Evolutionary conservation across 2,329 filamentous ascomycete species (phyloP), one percentile per base, ranked within the genome.

Genomic region (Geoglossum cookeanum): DNA sequence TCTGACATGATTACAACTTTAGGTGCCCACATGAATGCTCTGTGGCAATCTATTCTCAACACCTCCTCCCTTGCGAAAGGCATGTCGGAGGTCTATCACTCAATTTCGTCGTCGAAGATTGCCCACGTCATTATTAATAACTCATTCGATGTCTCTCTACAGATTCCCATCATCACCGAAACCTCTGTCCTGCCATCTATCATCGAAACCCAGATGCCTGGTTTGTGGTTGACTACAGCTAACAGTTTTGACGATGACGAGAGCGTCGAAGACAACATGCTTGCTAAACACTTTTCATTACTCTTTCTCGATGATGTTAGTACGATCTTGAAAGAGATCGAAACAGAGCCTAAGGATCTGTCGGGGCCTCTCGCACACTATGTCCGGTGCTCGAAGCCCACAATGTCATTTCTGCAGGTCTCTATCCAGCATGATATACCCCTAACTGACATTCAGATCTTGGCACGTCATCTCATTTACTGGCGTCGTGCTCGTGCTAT

Each of bases 401-500:
- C 78, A 9, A 71, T 80, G 61, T 84, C 81, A 51, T 82, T 85
- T 66, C 72, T 80, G 57, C 86, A 90, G 67, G 79, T 88, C 57
- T 80, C 83, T 15, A 78, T 83, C 62, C 79, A 77, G 62, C 80
- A 85, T 55, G 78, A 83, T 22, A 83, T 97, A 56, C 82, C 85
- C 3, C 76, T 92, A 1, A 77, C 80, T 35, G 87, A 94, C 63
- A 84, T 97, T 61, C 84, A 91, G 61, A 84, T 87, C 63, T 86
- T 94, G 60, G 89, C 90, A 8, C 85, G 87, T 58, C 92, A 97
- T 71, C 84, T 98, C 61, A 89, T 97, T 60, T 94, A 94, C 71
- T 97, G 91, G 90, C 83, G 92, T 29, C 84, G 90, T 58, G 92
- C 91, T 52, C 86, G 94, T 59, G 85, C 91, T 15, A 91, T 97